Conservation (phyloP, 176 grass and related monocot species). For the Carex scoparia region DNA sequence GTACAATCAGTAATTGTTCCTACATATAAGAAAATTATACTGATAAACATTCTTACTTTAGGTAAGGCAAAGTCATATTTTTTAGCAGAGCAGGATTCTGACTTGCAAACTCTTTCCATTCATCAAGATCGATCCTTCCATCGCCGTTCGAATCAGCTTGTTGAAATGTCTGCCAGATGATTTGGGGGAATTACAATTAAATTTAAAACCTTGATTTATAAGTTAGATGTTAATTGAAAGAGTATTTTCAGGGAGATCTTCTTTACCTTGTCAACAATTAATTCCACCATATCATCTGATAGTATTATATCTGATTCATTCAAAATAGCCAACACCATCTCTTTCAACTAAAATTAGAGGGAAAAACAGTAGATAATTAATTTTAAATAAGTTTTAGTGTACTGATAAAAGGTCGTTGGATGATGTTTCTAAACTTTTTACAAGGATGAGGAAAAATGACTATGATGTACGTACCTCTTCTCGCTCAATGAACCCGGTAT, state of each 20-base stretch:
- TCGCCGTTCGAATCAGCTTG: conserved; percentile 59
- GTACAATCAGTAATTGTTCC: background rate
- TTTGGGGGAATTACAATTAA: background rate
- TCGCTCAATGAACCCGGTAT: conserved; percentile 63
- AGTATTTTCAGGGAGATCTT: background rate
- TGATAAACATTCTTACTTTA: conserved; percentile 41
- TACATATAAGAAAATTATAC: background rate
- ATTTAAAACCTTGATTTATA: background rate
- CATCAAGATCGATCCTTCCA: conserved; percentile 60
- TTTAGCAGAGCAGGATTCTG: conserved; percentile 53
- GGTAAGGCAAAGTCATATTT: conserved; percentile 78
- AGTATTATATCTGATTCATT: conserved; percentile 66
- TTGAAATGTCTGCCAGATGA: conserved; percentile 48
- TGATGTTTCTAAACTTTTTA: background rate
- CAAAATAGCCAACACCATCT: conserved; percentile 87
- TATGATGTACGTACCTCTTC: conserved; percentile 60
- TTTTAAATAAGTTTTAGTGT: background rate
- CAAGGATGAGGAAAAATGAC: background rate
- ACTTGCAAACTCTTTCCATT: conserved; percentile 51
- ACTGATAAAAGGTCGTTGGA: background rate
- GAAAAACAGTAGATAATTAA: background rate
- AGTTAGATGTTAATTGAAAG: background rate
- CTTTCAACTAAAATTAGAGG: conserved; percentile 46
- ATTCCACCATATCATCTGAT: conserved; percentile 69
- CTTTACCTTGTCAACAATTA: conserved; percentile 70